Evolutionary conservation across 1,284 basidiomycete species (phyloP).

Genomic region (Phellopilus nigrolimitatus): DNA sequence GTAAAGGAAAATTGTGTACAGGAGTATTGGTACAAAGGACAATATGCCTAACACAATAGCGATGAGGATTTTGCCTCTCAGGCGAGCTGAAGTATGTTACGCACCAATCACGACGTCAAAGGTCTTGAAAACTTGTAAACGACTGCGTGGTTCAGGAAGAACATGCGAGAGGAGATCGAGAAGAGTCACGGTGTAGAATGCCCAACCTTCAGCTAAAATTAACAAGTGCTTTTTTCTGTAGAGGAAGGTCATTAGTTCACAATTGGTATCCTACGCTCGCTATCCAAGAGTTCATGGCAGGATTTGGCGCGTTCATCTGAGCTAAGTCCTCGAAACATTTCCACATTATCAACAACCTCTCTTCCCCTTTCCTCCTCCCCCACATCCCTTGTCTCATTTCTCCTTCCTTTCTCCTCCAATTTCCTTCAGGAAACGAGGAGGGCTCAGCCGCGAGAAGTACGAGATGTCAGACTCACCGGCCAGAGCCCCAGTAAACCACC

Average conservation of each 20-base stretch:
- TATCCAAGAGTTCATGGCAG: no score
- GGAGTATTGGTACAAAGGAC: conserved; percentile 52
- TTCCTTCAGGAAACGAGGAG: no score
- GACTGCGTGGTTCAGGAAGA: conserved; percentile 43
- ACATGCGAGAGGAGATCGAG: conserved; percentile 57
- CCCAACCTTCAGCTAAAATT: conserved; percentile 55
- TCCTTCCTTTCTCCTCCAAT: no score
- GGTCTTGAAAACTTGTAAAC: conserved; percentile 32
- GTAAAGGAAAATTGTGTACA: conserved; percentile 53
- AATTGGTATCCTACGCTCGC: not conserved
- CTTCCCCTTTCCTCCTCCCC: no score
- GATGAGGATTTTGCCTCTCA: conserved; percentile 12
- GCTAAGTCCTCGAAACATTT: no score
- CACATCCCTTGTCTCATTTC: no score
- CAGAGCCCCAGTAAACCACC: conserved; percentile 43
- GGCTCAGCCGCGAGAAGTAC: no score
- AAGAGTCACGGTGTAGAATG: conserved; percentile 54
- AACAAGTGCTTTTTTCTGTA: conserved; percentile 47
- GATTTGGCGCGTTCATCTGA: no score
- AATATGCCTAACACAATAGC: no score
- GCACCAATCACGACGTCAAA: conserved; percentile 45
- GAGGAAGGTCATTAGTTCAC: not conserved
- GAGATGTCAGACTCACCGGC: conserved; percentile 42
- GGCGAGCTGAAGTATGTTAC: conserved; percentile 21
- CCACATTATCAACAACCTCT: no score